Percentiles rank a stretch among this genome's conserved stretches.
These are phyloP conservation scores for Aspergillus neotritici DNA, from an alignment of 2,329 filamentous ascomycete genomes.

Conservation along the genomic window DNA sequence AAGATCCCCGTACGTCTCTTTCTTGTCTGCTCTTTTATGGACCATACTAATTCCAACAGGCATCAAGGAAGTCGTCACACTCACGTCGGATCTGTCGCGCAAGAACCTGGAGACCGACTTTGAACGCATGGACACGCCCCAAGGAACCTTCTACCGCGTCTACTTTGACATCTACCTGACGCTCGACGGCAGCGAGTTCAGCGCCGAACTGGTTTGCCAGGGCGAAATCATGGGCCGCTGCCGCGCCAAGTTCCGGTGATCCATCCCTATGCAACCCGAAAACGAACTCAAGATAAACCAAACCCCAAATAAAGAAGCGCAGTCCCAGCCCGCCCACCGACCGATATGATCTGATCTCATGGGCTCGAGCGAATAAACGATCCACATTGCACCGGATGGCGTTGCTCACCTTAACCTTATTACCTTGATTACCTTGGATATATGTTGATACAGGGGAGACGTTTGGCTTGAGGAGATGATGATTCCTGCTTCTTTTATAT, in stretches of 20 bases:
- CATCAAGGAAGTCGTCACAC: slow-evolving; percentile 97
- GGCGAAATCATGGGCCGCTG: slow-evolving; percentile 98
- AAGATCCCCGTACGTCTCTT: slow-evolving; percentile 83
- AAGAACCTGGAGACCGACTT: slow-evolving; percentile 99
- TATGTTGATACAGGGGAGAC: too few species aligned
- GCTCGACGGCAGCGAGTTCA: slow-evolving; percentile 95
- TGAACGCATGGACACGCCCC: slow-evolving; percentile 97
- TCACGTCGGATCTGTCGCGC: slow-evolving; percentile 91
- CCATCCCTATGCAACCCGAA: neutral
- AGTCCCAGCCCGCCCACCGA: too few species aligned
- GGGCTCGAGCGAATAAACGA: too few species aligned
- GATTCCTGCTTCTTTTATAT: too few species aligned
- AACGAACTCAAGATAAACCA: neutral
- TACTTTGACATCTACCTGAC: slow-evolving; percentile 74
- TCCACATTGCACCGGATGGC: too few species aligned
- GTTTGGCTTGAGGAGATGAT: too few species aligned
- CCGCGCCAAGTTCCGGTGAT: slow-evolving; percentile 73
- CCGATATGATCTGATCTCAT: too few species aligned
- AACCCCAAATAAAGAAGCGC: too few species aligned
- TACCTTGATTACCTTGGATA: too few species aligned
- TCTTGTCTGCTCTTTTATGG: neutral
- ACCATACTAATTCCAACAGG: slow-evolving; percentile 48
- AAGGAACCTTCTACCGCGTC: slow-evolving; percentile 86
- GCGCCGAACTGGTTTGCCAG: slow-evolving; percentile 96
- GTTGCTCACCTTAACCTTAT: too few species aligned